Percentiles rank a stretch among this genome's conserved stretches.
Evolutionary conservation across 345 rosid genomes (phyloP).

Genomic region (Syzygium aromaticum): DNA sequence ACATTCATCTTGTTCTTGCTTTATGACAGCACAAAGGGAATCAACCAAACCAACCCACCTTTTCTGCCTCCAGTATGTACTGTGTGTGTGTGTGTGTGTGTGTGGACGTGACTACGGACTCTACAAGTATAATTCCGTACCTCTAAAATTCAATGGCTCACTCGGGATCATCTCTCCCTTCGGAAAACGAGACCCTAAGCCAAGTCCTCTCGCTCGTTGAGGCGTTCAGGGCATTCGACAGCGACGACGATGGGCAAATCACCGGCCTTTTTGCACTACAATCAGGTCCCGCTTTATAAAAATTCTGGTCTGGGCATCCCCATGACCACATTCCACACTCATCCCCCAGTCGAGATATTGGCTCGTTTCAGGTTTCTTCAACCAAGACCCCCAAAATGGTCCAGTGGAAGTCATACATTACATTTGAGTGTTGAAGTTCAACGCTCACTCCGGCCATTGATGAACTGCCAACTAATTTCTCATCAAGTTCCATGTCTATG

Average conservation of each 20-base stretch:
- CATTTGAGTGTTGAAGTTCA: no score
- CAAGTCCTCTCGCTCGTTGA: slow-evolving; percentile 38
- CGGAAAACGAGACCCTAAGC: slow-evolving; percentile 34
- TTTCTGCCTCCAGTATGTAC: not conserved
- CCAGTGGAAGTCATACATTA: no score
- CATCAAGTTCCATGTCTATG: no score
- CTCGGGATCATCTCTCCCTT: not conserved
- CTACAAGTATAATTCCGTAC: not conserved
- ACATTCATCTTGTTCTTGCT: not conserved
- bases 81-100: no score
- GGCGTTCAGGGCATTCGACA: slow-evolving; percentile 55
- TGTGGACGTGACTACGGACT: not conserved
- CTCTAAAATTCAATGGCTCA: slow-evolving; percentile 10
- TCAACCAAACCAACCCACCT: not conserved
- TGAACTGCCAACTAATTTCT: no score
- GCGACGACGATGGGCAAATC: slow-evolving; percentile 45
- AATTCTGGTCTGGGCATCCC: no score
- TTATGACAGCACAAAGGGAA: not conserved
- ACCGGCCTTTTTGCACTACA: not conserved
- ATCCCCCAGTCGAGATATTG: no score
- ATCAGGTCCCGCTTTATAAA: no score
- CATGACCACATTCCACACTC: no score
- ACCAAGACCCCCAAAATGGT: no score
- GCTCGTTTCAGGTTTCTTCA: no score
- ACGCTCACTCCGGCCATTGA: no score